phyloP scores from a whole-genome alignment of 768 basidiomycete genomes.

The Xerocomellus intermedius region DNA sequence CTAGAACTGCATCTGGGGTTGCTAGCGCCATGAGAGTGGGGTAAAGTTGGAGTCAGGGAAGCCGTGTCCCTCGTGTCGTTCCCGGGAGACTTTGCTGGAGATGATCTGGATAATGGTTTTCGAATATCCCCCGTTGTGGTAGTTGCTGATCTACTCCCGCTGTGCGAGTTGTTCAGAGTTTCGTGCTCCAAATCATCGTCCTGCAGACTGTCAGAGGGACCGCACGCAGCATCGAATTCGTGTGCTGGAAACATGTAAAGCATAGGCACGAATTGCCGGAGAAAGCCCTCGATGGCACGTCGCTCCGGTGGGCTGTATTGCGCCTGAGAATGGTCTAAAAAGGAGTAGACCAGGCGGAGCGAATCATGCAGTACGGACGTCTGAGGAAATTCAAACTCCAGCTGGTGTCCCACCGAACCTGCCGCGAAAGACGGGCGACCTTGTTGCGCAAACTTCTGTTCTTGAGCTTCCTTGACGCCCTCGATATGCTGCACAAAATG shows the following conservation, averaged over 20 bases:
- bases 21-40: conserved; percentile 3
- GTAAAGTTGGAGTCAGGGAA: conserved; percentile 23
- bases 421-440: conserved; percentile 38
- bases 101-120: conserved; percentile 76
- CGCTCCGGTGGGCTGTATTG: conserved; percentile 77
- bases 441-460: conserved; percentile 33
- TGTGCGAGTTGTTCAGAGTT: conserved; percentile 12
- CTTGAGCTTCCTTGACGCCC: conserved; percentile 58
- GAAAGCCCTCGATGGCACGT: conserved; percentile 78
- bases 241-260: conserved; percentile 69
- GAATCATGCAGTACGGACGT: conserved; percentile 81
- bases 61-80: conserved; percentile 32
- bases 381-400: conserved; percentile 78
- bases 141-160: conserved; percentile 46
- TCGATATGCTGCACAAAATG: conserved; percentile 82
- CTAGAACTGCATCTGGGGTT: conserved; percentile 20
- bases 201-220: conserved; percentile 50
- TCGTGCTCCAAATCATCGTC: conserved; percentile 35
- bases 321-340: conserved; percentile 82
- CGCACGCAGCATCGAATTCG: conserved; percentile 65
- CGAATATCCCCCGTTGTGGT: conserved; percentile 68
- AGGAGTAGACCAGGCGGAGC: conserved; percentile 86
- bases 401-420: conserved; percentile 62
- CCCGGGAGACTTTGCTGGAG: conserved; percentile 52
- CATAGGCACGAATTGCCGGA: conserved; percentile 79